A percentile compares a stretch with the other conserved stretches of the same genome.
phyloP scores from a whole-genome alignment of 768 basidiomycete genomes.

The Russula ochroleuca region DNA sequence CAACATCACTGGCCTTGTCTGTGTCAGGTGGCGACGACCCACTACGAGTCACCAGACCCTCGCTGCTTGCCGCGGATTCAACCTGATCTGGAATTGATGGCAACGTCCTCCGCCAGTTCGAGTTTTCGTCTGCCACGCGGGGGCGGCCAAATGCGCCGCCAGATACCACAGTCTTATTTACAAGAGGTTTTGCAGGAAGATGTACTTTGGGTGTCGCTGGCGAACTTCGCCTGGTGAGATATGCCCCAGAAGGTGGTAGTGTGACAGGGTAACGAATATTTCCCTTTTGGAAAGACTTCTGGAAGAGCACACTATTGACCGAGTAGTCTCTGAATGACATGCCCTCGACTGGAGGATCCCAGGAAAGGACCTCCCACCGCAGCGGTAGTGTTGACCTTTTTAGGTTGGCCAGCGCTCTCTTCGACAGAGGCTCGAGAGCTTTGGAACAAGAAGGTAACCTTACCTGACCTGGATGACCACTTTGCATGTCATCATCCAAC shows the following conservation, averaged over 20 bases:
- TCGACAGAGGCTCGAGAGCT: conserved; percentile 43
- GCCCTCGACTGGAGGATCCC: conserved; percentile 64
- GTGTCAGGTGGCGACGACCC: conserved; percentile 63
- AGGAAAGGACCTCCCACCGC: conserved; percentile 65
- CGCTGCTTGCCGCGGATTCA: conserved; percentile 26
- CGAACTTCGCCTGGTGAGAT: conserved; percentile 16
- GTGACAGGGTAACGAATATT: conserved; percentile 37
- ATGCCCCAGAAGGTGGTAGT: conserved; percentile 34
- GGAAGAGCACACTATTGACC: conserved; percentile 63
- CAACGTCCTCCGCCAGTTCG: conserved; percentile 40
- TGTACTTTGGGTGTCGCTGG: conserved; percentile 38
- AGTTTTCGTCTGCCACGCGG: conserved; percentile 36
- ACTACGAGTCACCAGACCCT: conserved; percentile 51
- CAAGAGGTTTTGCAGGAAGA: conserved; percentile 35
- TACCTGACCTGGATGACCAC: conserved; percentile 35
- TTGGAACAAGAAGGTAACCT: conserved; percentile 46
- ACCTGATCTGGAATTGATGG: conserved; percentile 28
- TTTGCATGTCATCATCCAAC: conserved; percentile 29
- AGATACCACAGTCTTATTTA: conserved; percentile 3
- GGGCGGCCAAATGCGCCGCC: conserved; percentile 34
- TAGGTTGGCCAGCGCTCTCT: conserved; percentile 46
- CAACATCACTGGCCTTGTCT: conserved; percentile 32
- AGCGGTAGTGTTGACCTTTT: conserved; percentile 38
- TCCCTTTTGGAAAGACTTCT: conserved; percentile 39
- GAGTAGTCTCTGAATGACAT: conserved; percentile 59